These are phyloP conservation scores for Funneliformis mosseae DNA, from an alignment of 192 early-diverging fungal genomes.

Conservation along the genomic window DNA sequence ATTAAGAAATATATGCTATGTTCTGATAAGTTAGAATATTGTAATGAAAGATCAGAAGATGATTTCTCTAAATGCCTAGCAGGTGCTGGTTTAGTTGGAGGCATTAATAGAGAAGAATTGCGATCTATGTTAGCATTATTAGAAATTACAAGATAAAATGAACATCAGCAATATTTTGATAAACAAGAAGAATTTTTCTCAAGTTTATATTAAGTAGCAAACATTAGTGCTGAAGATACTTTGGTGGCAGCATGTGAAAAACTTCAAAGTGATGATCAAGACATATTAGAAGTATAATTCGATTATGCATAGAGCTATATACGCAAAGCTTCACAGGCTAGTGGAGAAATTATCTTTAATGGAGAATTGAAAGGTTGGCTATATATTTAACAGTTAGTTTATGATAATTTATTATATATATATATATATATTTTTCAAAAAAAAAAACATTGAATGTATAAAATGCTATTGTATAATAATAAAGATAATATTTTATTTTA, in stretches of 20 bases:
- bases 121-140: neutral
- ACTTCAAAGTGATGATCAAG: neutral
- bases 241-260: neutral
- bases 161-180: conserved; percentile 1
- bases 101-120: conserved; percentile 4
- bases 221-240: neutral
- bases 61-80: conserved; percentile 5
- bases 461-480: too few species aligned
- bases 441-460: too few species aligned
- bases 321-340: neutral
- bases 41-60: neutral
- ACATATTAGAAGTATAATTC: conserved; percentile 9
- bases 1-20: neutral
- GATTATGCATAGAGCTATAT: neutral
- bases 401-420: too few species aligned
- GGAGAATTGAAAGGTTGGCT: conserved; percentile 1
- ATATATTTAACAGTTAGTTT: neutral
- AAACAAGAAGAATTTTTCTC: neutral
- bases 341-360: conserved; percentile 10
- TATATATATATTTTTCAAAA: neutral
- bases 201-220: neutral
- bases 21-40: neutral
- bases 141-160: neutral
- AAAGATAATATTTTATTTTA: too few species aligned
- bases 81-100: neutral